Evolutionary conservation across 2,329 filamentous ascomycete species (phyloP).

Genomic region (Diaporthe amygdali): DNA sequence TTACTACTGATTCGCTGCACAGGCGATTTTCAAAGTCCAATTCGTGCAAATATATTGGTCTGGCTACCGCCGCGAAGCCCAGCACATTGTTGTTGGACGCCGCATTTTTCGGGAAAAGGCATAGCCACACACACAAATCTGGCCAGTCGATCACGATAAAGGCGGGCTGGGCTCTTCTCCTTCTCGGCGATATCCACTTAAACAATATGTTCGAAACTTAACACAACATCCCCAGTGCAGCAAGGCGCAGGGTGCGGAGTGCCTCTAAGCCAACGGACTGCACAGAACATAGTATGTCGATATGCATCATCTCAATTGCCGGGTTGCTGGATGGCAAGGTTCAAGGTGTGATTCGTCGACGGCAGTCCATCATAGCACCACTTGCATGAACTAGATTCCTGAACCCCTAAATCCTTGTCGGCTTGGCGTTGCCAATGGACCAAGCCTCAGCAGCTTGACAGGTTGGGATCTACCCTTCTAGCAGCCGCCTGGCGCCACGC

Average conservation of each 20-base stretch:
- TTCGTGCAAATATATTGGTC: not conserved
- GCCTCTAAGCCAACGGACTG: not conserved
- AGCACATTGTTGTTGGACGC: not conserved
- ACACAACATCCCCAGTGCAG: not conserved
- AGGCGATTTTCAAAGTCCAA: not conserved
- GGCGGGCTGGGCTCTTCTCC: not conserved
- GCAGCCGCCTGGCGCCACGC: not conserved
- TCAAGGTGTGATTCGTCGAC: not conserved
- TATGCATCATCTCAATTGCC: not conserved
- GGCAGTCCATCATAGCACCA: not conserved
- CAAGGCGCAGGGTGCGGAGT: not conserved
- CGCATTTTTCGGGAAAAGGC: not conserved
- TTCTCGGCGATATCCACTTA: not conserved
- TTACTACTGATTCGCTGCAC: not conserved
- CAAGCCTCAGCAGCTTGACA: not conserved
- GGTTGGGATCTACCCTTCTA: not conserved
- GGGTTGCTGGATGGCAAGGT: not conserved
- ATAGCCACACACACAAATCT: not conserved
- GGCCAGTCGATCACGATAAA: not conserved
- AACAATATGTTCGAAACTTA: not conserved
- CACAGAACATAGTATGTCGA: not conserved
- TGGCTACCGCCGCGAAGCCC: not conserved
- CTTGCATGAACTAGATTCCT: not conserved
- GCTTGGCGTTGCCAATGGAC: constrained; percentile 2
- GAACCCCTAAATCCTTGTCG: not conserved